Conservation (phyloP, 352 stramenopile species). For the Blastocystis sp. region DNA sequence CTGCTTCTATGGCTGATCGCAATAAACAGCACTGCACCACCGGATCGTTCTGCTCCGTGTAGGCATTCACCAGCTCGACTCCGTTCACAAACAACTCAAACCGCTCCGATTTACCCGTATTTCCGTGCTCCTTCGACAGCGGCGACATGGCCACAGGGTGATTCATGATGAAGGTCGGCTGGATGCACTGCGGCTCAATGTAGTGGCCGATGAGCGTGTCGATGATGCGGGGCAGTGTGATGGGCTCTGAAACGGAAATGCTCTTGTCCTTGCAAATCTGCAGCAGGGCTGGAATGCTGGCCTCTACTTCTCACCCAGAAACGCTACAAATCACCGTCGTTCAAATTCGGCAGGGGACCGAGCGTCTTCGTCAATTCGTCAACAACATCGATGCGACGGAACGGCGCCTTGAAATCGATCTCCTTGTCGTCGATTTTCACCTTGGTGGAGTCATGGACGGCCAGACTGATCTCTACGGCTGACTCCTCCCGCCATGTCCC, state of each 20-base stretch:
- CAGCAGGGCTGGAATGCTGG: conserved; percentile 77
- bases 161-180: conserved; percentile 97
- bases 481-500: not conserved
- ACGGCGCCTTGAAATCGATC: conserved; percentile 89
- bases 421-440: not conserved
- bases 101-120: conserved; percentile 89
- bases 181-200: conserved; percentile 84
- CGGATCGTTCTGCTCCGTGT: conserved; percentile 96
- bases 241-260: conserved; percentile 77
- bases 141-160: conserved; percentile 90
- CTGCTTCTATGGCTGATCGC: conserved; percentile 74
- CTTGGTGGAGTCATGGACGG: conserved; percentile 16
- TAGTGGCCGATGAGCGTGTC: conserved; percentile 85
- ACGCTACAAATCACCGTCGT: conserved; percentile 7
- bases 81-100: conserved; percentile 97
- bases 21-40: conserved; percentile 82
- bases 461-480: conserved; percentile 21
- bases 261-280: conserved; percentile 78
- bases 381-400: conserved; percentile 90
- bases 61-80: conserved; percentile 94
- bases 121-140: conserved; percentile 88
- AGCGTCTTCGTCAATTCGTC: conserved; percentile 75
- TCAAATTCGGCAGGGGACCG: conserved; percentile 41
- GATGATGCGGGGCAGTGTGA: conserved; percentile 79
- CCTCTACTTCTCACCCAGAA: conserved; percentile 73